Percentiles rank a stretch among this genome's conserved stretches.
phyloP scores from a whole-genome alignment of 192 early-diverging fungal genomes.

The Jimgerdemannia lactiflua region DNA sequence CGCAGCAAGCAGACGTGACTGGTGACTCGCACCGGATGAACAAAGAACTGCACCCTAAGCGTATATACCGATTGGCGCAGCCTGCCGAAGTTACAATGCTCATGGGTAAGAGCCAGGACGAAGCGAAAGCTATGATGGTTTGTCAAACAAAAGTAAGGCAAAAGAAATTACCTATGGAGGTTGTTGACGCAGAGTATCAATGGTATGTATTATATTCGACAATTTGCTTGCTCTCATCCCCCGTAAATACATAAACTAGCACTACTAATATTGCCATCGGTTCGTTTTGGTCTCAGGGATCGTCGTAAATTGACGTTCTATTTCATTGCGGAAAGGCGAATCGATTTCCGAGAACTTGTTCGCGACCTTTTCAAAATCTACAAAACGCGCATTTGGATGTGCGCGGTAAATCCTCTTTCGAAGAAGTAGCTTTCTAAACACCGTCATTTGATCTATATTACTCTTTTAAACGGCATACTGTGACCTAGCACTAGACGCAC shows the following conservation, averaged over 20 bases:
- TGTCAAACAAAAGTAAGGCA: constrained; percentile 89
- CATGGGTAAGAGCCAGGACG: constrained; percentile 81
- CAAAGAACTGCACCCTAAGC: constrained; percentile 60
- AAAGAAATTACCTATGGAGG: constrained; percentile 90
- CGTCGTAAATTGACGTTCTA: constrained; percentile 96
- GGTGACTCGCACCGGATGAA: not conserved
- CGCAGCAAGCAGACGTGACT: constrained; percentile 8
- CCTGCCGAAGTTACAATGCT: constrained; percentile 81
- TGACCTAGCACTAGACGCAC: not conserved
- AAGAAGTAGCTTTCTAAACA: not conserved
- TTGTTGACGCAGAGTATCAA: constrained; percentile 97
- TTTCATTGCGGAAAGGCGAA: constrained; percentile 89
- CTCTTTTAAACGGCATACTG: not conserved
- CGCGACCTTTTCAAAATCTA: constrained; percentile 95
- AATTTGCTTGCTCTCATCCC: not conserved
- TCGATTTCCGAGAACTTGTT: constrained; percentile 96
- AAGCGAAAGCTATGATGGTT: constrained; percentile 82
- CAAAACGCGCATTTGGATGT: constrained; percentile 99
- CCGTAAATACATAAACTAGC: not conserved
- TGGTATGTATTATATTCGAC: constrained; percentile 53
- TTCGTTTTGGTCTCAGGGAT: constrained; percentile 55
- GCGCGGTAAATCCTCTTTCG: constrained; percentile 10
- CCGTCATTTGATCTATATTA: not conserved
- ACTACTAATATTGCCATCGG: not conserved
- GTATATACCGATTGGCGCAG: constrained; percentile 82